Evolutionary conservation across 2,329 filamentous ascomycete species (phyloP).

Genomic region (Phoma sp.): DNA sequence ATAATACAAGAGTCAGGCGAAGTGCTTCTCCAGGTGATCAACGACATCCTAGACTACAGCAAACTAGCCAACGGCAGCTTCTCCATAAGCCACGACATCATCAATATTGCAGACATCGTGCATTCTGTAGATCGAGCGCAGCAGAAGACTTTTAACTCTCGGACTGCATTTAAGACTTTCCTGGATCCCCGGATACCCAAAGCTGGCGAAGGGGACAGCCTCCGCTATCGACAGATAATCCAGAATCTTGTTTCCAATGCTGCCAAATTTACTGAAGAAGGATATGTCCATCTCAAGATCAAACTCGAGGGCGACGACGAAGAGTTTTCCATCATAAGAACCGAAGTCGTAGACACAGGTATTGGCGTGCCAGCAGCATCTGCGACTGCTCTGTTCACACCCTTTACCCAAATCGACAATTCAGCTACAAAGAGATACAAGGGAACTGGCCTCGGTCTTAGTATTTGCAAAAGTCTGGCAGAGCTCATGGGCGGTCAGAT

Average conservation of each 20-base stretch:
- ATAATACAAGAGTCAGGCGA: constrained; percentile 66
- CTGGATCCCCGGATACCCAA: constrained; percentile 57
- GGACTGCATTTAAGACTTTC: constrained; percentile 54
- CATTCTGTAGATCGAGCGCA: constrained; percentile 59
- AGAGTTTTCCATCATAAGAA: constrained; percentile 55
- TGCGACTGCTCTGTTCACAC: constrained; percentile 58
- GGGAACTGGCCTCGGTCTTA: constrained; percentile 63
- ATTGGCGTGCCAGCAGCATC: constrained; percentile 59
- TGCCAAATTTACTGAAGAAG: constrained; percentile 66
- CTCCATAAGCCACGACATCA: constrained; percentile 60
- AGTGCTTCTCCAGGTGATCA: constrained; percentile 66
- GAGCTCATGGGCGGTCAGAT: constrained; percentile 63
- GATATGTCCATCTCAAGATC: constrained; percentile 56
- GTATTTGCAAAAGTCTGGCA: constrained; percentile 63
- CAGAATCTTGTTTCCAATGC: constrained; percentile 68
- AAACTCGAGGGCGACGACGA: constrained; percentile 52
- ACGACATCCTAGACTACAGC: constrained; percentile 71
- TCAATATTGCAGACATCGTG: constrained; percentile 56
- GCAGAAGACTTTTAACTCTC: constrained; percentile 54
- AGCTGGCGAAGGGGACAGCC: constrained; percentile 61
- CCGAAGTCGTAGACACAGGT: constrained; percentile 61
- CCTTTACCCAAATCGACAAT: constrained; percentile 63
- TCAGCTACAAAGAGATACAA: constrained; percentile 61
- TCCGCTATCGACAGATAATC: constrained; percentile 67
- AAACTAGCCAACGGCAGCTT: constrained; percentile 67